Evolutionary conservation across 1,284 basidiomycete species (phyloP), one percentile per base, ranked within the genome.

Genomic region (Rhodotorula glutinis): DNA sequence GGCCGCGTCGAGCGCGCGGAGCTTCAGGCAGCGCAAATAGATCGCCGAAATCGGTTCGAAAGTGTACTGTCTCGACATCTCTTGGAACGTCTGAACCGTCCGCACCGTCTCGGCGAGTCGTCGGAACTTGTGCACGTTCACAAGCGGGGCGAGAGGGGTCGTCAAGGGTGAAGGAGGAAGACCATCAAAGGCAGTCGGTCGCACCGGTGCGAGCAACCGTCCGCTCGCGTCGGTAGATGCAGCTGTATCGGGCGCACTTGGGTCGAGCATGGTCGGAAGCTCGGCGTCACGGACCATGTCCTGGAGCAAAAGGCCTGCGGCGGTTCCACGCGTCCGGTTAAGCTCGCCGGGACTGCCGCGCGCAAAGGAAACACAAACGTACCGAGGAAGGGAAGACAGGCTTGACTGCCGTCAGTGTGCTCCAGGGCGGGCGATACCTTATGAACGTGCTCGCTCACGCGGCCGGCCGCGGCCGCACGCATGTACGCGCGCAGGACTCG

Each of bases 61-160:
- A 53, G 84, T 51, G 88, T 83, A 63, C 38, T 85, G 83, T 65
- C 85, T 85, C 3, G 90, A 88, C 17, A 91, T 82, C 72, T 91
- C 88, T 76, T 92, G 90, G 11, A 88, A 89, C 11, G 86, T 85
- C 19, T 91, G 87, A 57, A 92, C 81, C 17, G 84, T 83, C 76
- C 89, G 89, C 75, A 91, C 87, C 41, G 89, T 85, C 13, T 83
- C 83, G 10, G 91, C 89, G 60, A 90, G 88, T 70, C 86, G 79
- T 38, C 91, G 85, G 76, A 91, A 89, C 79, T 92, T 92, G 78
- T 92, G 89, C 5, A 92, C 85, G 77, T 92, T 92, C 79, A 92
- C 88, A 63, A 92, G 80, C 2, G 90, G 90, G 71, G 90, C 88
- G n/a, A 92, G 83, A 19, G 44, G 41, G 29, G 60, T 86, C n/a